These are phyloP conservation scores for Leishmania braziliensis DNA, from an alignment of 208 protist genomes.

Conservation along the genomic window DNA sequence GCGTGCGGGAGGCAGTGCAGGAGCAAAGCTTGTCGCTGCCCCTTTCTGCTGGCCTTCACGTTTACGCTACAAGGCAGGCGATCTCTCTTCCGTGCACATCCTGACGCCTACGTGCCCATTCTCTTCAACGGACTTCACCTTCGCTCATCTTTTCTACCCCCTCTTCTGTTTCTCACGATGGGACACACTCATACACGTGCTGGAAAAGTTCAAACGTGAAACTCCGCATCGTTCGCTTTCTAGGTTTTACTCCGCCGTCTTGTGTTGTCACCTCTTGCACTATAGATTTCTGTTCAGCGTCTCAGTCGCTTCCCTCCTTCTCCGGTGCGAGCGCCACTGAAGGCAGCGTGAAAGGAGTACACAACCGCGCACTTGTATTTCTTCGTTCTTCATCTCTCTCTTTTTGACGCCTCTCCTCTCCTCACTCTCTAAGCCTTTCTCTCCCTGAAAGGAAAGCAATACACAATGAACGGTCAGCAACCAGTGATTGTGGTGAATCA, in stretches of 20 bases:
- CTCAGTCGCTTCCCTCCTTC: neutral
- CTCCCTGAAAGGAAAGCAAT: neutral
- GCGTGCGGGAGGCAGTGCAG: neutral
- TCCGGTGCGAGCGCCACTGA: neutral
- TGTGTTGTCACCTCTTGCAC: neutral
- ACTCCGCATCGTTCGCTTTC: slow-evolving; percentile 1
- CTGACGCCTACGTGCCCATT: neutral
- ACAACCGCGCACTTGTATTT: neutral
- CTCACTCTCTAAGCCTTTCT: neutral
- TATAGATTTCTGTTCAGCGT: neutral
- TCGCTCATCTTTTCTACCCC: neutral
- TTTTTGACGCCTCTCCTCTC: neutral
- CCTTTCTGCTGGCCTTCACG: neutral
- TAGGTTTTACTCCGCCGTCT: neutral
- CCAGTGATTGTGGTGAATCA: slow-evolving; percentile 94
- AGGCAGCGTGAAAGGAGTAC: neutral
- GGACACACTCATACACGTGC: neutral
- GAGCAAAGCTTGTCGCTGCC: neutral
- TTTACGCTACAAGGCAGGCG: neutral
- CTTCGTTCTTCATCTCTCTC: neutral
- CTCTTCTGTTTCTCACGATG: slow-evolving; percentile 9
- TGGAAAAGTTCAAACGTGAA: neutral
- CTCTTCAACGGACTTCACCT: neutral
- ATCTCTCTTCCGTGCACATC: neutral
- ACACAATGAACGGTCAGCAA: slow-evolving; percentile 68